These are phyloP conservation scores for Cucurbita ficifolia DNA, from an alignment of 306 rosid species.

Conservation along the genomic window DNA sequence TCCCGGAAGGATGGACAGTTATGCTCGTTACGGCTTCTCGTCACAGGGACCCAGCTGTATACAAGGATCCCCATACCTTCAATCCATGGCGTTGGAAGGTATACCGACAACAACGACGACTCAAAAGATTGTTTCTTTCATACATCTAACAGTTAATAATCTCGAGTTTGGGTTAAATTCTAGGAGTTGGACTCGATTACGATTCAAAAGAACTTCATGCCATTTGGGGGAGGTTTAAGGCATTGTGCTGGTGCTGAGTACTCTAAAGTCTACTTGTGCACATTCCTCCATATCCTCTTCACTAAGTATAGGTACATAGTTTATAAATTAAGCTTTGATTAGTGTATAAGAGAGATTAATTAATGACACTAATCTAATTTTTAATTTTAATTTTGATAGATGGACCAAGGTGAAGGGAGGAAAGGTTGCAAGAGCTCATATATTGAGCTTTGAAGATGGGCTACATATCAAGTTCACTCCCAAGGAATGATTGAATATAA, in stretches of 20 bases:
- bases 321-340: not conserved
- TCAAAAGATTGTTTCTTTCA: not conserved
- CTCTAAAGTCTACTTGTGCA: conserved; percentile 7
- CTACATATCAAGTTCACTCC: not conserved
- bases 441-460: conserved; percentile 7
- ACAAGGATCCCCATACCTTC: conserved; percentile 12
- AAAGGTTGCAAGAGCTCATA: conserved; percentile 5
- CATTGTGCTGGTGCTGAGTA: conserved; percentile 16
- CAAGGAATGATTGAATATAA: conserved; percentile 1
- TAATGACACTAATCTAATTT: not conserved
- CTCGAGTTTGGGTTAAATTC: not conserved
- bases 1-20: conserved; percentile 14
- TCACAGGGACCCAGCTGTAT: conserved; percentile 11
- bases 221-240: conserved; percentile 15
- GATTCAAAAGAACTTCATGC: conserved; percentile 11
- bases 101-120: not conserved
- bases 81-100: conserved; percentile 26
- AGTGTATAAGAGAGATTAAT: not conserved
- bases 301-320: conserved; percentile 6
- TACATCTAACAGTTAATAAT: not conserved
- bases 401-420: conserved; percentile 8
- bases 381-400: not conserved
- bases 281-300: conserved; percentile 6
- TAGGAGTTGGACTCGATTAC: conserved; percentile 8
- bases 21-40: conserved; percentile 5